These are phyloP conservation scores for Termitomyces eurrhizus DNA, from an alignment of 768 basidiomycete genomes.

Conservation along the genomic window DNA sequence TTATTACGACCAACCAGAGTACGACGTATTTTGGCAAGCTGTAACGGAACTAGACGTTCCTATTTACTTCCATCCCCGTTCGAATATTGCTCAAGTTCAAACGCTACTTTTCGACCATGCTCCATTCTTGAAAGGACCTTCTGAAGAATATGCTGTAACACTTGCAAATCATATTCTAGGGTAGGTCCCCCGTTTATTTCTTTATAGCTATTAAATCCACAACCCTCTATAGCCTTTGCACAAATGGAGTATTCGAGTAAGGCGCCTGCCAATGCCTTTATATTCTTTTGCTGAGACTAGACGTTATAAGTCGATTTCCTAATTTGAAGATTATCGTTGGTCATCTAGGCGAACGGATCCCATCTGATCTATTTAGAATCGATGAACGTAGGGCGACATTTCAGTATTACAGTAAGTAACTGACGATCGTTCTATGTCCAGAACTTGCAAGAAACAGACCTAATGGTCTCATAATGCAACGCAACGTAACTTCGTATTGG, in stretches of 20 bases:
- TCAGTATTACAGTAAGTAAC: not conserved
- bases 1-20: slow-evolving; percentile 35
- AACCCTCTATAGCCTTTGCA: slow-evolving; percentile 23
- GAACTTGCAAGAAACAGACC: slow-evolving; percentile 27
- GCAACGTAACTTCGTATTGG: slow-evolving; percentile 35
- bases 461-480: slow-evolving; percentile 33
- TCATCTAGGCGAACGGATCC: slow-evolving; percentile 39
- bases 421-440: slow-evolving; percentile 5
- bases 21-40: slow-evolving; percentile 35
- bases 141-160: slow-evolving; percentile 34
- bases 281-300: not conserved
- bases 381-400: slow-evolving; percentile 28
- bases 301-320: slow-evolving; percentile 33
- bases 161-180: slow-evolving; percentile 37
- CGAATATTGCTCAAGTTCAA: slow-evolving; percentile 24
- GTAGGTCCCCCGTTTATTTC: slow-evolving; percentile 12
- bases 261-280: not conserved
- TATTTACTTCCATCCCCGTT: slow-evolving; percentile 34
- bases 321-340: slow-evolving; percentile 37
- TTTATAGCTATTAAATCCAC: not conserved
- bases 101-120: slow-evolving; percentile 28
- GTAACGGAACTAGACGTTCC: slow-evolving; percentile 36
- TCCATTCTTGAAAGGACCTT: slow-evolving; percentile 27
- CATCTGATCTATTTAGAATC: slow-evolving; percentile 37
- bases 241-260: slow-evolving; percentile 38